Evolutionary conservation across 148 eudicot species (phyloP), one percentile per base, ranked within the genome.

Genomic region (Selenicereus undatus): DNA sequence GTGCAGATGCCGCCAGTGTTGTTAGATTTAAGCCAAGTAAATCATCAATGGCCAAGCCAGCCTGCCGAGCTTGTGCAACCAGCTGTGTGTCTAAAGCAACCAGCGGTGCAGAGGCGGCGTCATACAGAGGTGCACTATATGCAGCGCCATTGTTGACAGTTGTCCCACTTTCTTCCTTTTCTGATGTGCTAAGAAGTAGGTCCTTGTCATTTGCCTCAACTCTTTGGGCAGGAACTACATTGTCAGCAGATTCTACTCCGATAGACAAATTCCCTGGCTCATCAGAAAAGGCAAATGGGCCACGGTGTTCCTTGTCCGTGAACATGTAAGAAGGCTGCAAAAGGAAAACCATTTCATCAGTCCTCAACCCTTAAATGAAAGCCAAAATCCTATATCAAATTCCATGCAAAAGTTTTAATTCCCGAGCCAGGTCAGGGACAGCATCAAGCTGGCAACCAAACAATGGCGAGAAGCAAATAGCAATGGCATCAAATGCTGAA

Each of bases 241-340:
- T 79, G 81, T 85, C 89, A 29, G 79, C 79, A 73, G 92, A 80
- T 71, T 91, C 97, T 50, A 86, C 84, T 76, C 89, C 90, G n/a
- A 97, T 87, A 48, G 99, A 84, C 68, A 97, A 80, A 81, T 86
- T 89, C 42, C 91, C 97, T 45, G 85, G 80, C 82, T 94, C 99
- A 76, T 97, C 99, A 30, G 95, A 90, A 86, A 94, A 92, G 32
- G 90, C 97, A 83, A 92, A 97, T 78, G 99, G 94, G 74, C 98
- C 99, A 90, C 97, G 89, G 83, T 97, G 92, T 82, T 97, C 98
- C 84, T 97, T 97, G 83, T 97, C 98, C 52, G 94, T 97, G 85
- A 97, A 97, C 97, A 97, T 91, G 88, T 90, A 97, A 18, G 98
- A 94, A 18, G 99, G 99, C 99, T 97, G 95, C 91, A 94, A 87